Percentiles rank a stretch among this genome's conserved stretches.
Evolutionary conservation across 2,329 filamentous ascomycete genomes (phyloP).

Genomic region (Torrubiellomyces zombiae): DNA sequence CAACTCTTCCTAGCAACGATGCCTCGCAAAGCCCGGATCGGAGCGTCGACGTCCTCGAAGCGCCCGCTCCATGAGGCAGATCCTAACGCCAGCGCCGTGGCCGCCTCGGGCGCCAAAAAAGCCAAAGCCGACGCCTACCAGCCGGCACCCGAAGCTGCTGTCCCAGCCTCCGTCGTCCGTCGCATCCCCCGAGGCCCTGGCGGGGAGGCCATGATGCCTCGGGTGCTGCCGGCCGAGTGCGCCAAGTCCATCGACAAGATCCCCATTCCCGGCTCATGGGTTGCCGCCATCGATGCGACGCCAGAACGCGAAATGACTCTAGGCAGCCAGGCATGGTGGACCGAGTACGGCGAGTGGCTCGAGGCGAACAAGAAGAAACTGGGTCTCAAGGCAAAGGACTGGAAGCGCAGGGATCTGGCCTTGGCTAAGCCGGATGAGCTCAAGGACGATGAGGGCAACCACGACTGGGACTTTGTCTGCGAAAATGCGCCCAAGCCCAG

Average conservation of each 20-base stretch:
- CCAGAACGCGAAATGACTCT: constrained; percentile 7
- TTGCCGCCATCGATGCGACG: constrained; percentile 6
- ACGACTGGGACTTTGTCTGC: constrained; percentile 11
- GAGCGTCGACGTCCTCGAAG: no score
- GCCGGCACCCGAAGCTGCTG: no score
- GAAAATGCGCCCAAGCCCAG: neutral
- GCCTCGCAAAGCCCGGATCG: no score
- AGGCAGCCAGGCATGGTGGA: constrained; percentile 8
- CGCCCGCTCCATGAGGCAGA: no score
- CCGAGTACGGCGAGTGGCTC: constrained; percentile 7
- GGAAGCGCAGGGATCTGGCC: constrained; percentile 8
- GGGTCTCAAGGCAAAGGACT: constrained; percentile 5
- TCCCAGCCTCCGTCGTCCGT: neutral
- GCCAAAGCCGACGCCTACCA: no score
- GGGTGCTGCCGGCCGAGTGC: constrained; percentile 6
- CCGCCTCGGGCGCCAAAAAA: no score
- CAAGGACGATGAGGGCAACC: constrained; percentile 5
- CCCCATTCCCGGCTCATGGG: constrained; percentile 5
- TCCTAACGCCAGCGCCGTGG: no score
- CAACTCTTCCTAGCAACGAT: no score
- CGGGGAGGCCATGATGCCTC: constrained; percentile 6
- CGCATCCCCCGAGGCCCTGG: constrained; percentile 5
- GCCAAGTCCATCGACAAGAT: constrained; percentile 3
- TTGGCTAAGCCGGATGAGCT: constrained; percentile 4
- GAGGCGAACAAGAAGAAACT: constrained; percentile 7